These are phyloP conservation scores for Mycena latifolia DNA, from an alignment of 768 basidiomycete genomes.

Conservation along the genomic window DNA sequence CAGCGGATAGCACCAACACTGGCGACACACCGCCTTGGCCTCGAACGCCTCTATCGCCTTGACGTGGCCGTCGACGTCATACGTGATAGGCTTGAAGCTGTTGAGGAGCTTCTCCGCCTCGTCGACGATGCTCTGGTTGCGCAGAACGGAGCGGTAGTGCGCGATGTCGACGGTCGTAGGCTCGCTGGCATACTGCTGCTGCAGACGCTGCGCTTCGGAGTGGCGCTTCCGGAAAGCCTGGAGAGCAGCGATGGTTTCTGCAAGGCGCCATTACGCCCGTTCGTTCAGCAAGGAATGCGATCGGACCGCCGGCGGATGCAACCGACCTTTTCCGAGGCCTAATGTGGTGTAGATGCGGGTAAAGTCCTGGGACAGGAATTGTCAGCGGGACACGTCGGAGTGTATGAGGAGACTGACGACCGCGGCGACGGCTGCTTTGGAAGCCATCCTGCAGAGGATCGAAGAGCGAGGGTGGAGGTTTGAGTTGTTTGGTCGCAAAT, in stretches of 20 bases:
- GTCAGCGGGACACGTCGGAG: background rate
- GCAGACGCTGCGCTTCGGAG: slow-evolving; percentile 85
- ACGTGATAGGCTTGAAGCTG: slow-evolving; percentile 94
- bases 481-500: slow-evolving; percentile 15
- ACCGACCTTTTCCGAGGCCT: slow-evolving; percentile 88
- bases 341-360: slow-evolving; percentile 85
- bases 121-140: slow-evolving; percentile 93
- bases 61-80: slow-evolving; percentile 89
- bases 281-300: slow-evolving; percentile 17
- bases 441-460: slow-evolving; percentile 34
- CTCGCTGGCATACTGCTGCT: slow-evolving; percentile 71
- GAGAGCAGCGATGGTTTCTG: slow-evolving; percentile 91
- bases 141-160: slow-evolving; percentile 91
- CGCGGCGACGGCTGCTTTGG: slow-evolving; percentile 39
- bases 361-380: slow-evolving; percentile 70
- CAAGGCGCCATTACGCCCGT: background rate
- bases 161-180: slow-evolving; percentile 90
- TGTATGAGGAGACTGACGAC: slow-evolving; percentile 27
- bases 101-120: slow-evolving; percentile 92
- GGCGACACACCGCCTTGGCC: slow-evolving; percentile 85
- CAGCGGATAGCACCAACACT: slow-evolving; percentile 29
- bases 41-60: slow-evolving; percentile 98
- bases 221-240: slow-evolving; percentile 98
- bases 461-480: background rate
- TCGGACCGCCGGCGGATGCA: slow-evolving; percentile 4